Conservation (phyloP, 169 alveolate genomes). For the Perkinsus chesapeaki region DNA sequence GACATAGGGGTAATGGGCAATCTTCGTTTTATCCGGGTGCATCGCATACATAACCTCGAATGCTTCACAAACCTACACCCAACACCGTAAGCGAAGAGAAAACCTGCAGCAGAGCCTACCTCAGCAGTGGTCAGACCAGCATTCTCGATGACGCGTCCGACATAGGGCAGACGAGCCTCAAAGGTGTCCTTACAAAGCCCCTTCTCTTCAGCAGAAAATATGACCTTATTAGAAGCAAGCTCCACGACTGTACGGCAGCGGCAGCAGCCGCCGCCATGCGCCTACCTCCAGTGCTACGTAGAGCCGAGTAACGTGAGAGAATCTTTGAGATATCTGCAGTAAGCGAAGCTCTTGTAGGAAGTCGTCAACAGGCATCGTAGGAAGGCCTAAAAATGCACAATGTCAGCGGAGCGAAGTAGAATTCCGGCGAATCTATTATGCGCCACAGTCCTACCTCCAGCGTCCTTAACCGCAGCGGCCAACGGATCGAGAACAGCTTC, state of each 20-base stretch:
- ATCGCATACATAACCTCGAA: background rate
- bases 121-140: background rate
- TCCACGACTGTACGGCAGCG: background rate
- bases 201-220: background rate
- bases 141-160: background rate
- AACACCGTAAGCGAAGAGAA: background rate
- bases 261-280: background rate
- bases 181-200: background rate
- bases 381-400: constrained; percentile 40
- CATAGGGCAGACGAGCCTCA: background rate
- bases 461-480: constrained; percentile 24
- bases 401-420: constrained; percentile 55
- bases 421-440: constrained; percentile 46
- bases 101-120: background rate
- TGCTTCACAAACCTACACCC: background rate
- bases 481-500: constrained; percentile 17
- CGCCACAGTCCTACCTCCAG: constrained; percentile 29
- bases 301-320: constrained; percentile 61
- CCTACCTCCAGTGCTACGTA: constrained; percentile 45
- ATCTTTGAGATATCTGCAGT: constrained; percentile 78
- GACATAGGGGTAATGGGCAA: constrained; percentile 20
- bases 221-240: background rate
- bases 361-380: constrained; percentile 46
- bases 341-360: constrained; percentile 75
- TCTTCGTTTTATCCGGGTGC: background rate